phyloP scores from a whole-genome alignment of 1,284 basidiomycete genomes.

The Melanopsichium pennsylvanicum region DNA sequence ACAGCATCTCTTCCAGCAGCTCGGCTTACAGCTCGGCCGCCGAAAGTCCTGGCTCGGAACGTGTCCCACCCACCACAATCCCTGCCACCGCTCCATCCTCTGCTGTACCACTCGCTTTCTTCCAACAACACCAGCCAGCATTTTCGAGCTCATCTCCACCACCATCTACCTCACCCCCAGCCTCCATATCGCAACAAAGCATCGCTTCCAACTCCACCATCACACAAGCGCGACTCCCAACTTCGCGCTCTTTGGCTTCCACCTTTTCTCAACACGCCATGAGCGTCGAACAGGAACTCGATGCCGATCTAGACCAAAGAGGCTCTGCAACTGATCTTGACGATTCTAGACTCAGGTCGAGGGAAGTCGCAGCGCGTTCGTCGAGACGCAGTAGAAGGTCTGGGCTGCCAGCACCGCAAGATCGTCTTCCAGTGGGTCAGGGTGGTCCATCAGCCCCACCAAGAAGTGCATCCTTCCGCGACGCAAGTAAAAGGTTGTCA shows the following conservation, averaged over 20 bases:
- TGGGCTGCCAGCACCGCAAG: conserved; percentile 17
- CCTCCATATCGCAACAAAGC: conserved; percentile 31
- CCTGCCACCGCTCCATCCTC: neutral
- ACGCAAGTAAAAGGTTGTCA: conserved; percentile 24
- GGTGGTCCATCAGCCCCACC: conserved; percentile 36
- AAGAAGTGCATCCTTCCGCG: conserved; percentile 37
- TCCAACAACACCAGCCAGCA: neutral
- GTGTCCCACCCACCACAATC: neutral
- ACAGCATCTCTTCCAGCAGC: conserved; percentile 19
- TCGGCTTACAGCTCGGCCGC: conserved; percentile 19
- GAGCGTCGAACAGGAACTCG: conserved; percentile 41
- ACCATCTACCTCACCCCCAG: neutral
- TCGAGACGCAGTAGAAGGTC: conserved; percentile 32
- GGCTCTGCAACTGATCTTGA: neutral
- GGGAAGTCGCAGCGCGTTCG: conserved; percentile 9
- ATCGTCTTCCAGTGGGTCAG: conserved; percentile 36
- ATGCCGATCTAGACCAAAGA: conserved; percentile 12
- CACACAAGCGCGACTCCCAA: conserved; percentile 22
- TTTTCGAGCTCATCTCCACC: neutral
- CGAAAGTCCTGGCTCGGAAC: conserved; percentile 9
- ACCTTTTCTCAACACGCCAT: conserved; percentile 23
- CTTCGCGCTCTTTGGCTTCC: conserved; percentile 15
- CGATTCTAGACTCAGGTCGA: conserved; percentile 3
- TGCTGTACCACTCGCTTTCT: neutral
- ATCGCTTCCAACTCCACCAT: conserved; percentile 35